A percentile compares a stretch with the other conserved stretches of the same genome.
These are phyloP conservation scores for Neospora caninum DNA, from an alignment of 169 alveolate species.

Conservation along the genomic window DNA sequence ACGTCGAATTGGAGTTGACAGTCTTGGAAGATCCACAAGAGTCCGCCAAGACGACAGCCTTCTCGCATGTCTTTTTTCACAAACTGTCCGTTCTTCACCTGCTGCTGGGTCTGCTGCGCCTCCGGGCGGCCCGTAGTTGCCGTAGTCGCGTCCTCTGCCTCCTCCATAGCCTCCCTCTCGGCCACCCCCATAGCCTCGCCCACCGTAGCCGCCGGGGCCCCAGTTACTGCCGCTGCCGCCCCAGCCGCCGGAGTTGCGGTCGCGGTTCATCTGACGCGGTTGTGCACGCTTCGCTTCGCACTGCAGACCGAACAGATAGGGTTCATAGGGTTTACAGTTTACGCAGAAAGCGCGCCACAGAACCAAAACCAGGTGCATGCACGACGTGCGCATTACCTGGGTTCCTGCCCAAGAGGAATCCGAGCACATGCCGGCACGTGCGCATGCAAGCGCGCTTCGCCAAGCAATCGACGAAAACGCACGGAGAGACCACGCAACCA, in stretches of 20 bases:
- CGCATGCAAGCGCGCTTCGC: too few species aligned
- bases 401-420: too few species aligned
- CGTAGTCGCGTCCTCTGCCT: conserved; percentile 29
- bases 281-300: conserved; percentile 53
- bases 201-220: conserved; percentile 24
- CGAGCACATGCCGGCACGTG: too few species aligned
- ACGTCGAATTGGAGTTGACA: too few species aligned
- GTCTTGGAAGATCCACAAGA: too few species aligned
- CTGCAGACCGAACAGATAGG: conserved; percentile 24
- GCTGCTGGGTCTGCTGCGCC: neutral
- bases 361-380: too few species aligned
- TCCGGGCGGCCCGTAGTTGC: neutral
- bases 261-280: conserved; percentile 39
- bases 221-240: neutral
- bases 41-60: too few species aligned
- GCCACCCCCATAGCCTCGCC: neutral
- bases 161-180: conserved; percentile 22
- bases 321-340: neutral
- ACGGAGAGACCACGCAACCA: too few species aligned
- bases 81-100: neutral
- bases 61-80: too few species aligned
- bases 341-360: too few species aligned
- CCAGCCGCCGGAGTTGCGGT: neutral
- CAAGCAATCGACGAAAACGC: too few species aligned
- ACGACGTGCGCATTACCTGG: too few species aligned